A percentile compares a stretch with the other conserved stretches of the same genome.
These are phyloP conservation scores for Penicillium chermesinum DNA, from an alignment of 495 filamentous ascomycete species.

Conservation along the genomic window DNA sequence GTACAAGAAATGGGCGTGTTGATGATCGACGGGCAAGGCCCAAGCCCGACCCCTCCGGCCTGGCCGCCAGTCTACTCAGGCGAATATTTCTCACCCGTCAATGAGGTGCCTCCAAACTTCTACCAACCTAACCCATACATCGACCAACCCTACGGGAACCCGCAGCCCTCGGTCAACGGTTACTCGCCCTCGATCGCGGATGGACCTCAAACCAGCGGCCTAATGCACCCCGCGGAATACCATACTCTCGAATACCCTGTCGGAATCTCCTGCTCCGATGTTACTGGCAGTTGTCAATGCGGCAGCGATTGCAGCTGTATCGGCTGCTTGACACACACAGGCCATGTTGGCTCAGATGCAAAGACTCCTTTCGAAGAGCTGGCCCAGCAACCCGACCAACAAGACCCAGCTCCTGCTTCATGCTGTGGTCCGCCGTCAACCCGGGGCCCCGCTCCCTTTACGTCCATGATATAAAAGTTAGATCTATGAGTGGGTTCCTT, in stretches of 20 bases:
- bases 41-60: not conserved
- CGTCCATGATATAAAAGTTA: not conserved
- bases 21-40: constrained; percentile 29
- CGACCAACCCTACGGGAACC: constrained; percentile 6
- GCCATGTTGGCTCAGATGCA: constrained; percentile 36
- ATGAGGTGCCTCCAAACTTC: not conserved
- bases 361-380: constrained; percentile 5
- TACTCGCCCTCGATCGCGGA: constrained; percentile 26
- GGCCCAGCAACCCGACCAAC: not conserved
- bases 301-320: constrained; percentile 46
- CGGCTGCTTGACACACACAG: constrained; percentile 48
- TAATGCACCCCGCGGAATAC: constrained; percentile 43
- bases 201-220: constrained; percentile 21
- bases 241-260: constrained; percentile 45
- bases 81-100: not conserved
- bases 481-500: too few species aligned
- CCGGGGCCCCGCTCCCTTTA: not conserved
- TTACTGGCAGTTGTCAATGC: constrained; percentile 46
- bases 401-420: not conserved
- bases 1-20: constrained; percentile 49
- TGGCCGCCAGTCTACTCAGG: not conserved
- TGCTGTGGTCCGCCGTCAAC: not conserved
- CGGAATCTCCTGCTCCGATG: constrained; percentile 39
- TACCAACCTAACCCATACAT: not conserved
- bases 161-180: constrained; percentile 15